These are phyloP conservation scores for Yarrowia sp. DNA, from an alignment of 805 yeast genomes.

Conservation along the genomic window DNA sequence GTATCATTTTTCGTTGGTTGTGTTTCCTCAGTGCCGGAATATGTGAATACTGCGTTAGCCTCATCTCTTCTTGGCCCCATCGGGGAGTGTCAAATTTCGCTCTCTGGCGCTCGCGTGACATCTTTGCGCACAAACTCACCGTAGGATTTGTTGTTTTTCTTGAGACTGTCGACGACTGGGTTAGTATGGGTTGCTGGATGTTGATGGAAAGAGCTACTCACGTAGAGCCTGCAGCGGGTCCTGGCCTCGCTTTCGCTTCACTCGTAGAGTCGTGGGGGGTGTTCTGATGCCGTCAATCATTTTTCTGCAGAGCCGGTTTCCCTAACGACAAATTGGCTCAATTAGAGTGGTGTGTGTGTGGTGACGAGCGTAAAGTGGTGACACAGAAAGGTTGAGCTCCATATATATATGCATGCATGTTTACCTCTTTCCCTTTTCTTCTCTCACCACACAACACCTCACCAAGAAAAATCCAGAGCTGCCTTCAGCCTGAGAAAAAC, in stretches of 20 bases:
- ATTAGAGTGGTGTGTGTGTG: neutral
- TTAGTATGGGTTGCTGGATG: neutral
- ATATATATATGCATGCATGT: slow-evolving; percentile 23
- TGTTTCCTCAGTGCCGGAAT: slow-evolving; percentile 36
- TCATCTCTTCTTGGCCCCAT: neutral
- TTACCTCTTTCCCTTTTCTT: slow-evolving; percentile 19
- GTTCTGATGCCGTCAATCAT: slow-evolving; percentile 27
- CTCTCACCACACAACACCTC: neutral
- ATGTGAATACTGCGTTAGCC: slow-evolving; percentile 32
- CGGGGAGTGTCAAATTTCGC: neutral
- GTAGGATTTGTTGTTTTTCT: slow-evolving; percentile 30
- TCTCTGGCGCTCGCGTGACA: neutral
- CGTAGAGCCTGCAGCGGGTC: slow-evolving; percentile 82
- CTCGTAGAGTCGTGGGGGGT: slow-evolving; percentile 67
- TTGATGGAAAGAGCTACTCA: slow-evolving; percentile 21
- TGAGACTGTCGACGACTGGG: slow-evolving; percentile 26
- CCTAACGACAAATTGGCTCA: slow-evolving; percentile 1
- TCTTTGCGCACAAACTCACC: slow-evolving; percentile 30
- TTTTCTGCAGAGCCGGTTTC: neutral
- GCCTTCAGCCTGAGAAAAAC: slow-evolving; percentile 26
- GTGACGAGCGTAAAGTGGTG: slow-evolving; percentile 5
- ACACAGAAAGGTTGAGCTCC: slow-evolving; percentile 3
- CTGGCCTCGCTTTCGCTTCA: slow-evolving; percentile 81
- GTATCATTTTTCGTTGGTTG: slow-evolving; percentile 32
- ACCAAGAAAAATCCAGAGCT: slow-evolving; percentile 17